A percentile compares a stretch with the other conserved stretches of the same genome.
Evolutionary conservation across 2,329 filamentous ascomycete species (phyloP).

Genomic region (Pestalotiopsis sp.): DNA sequence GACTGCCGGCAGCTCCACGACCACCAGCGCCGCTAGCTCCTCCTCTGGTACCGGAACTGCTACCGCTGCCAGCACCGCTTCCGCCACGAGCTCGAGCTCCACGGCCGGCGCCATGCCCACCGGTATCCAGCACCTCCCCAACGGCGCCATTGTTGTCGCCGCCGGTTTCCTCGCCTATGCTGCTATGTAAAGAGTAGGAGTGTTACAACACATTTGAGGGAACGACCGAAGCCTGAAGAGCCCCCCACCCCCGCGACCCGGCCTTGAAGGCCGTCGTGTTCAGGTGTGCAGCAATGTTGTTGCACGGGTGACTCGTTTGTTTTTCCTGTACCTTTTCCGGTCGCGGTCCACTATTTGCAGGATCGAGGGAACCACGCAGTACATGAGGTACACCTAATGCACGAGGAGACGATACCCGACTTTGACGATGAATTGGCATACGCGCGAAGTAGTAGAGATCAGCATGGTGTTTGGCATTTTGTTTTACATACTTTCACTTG

Average conservation of each 20-base stretch:
- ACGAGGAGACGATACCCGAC: constrained; percentile 28
- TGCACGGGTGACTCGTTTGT: constrained; percentile 8
- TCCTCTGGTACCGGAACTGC: constrained; percentile 25
- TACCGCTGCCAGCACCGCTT: constrained; percentile 18
- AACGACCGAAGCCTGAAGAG: neutral
- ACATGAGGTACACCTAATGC: constrained; percentile 25
- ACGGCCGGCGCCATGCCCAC: constrained; percentile 27
- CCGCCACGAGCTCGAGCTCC: constrained; percentile 24
- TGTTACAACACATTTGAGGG: neutral
- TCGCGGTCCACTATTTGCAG: constrained; percentile 17
- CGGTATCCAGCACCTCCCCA: constrained; percentile 38
- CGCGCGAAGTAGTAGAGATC: constrained; percentile 13
- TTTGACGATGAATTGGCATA: constrained; percentile 23
- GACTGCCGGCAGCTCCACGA: constrained; percentile 38
- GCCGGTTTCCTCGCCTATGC: constrained; percentile 56
- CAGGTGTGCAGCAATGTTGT: constrained; percentile 4
- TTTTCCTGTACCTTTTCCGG: constrained; percentile 22
- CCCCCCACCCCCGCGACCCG: neutral
- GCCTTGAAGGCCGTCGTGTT: constrained; percentile 7
- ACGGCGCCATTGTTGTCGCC: constrained; percentile 51
- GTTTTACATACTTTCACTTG: constrained; percentile 10
- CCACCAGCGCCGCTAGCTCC: constrained; percentile 30
- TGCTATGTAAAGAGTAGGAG: constrained; percentile 38
- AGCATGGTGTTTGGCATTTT: constrained; percentile 17
- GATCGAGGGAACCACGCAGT: constrained; percentile 18